These are phyloP conservation scores for Candida pseudoglaebosa DNA, from an alignment of 805 yeast genomes.

Conservation along the genomic window DNA sequence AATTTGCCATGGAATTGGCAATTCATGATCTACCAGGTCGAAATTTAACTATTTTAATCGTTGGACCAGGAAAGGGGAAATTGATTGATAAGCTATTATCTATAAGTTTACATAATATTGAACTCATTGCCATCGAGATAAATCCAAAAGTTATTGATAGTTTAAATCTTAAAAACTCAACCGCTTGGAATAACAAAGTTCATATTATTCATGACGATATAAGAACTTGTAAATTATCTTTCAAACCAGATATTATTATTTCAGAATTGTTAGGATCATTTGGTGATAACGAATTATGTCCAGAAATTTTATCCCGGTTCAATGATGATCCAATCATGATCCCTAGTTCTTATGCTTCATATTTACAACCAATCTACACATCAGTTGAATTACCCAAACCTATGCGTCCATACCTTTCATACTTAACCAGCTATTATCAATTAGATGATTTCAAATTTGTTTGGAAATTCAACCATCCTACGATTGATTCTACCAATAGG, in stretches of 20 bases:
- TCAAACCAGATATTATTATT: constrained; percentile 44
- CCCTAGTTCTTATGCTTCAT: constrained; percentile 50
- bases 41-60: constrained; percentile 43
- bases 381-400: constrained; percentile 28
- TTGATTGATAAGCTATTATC: constrained; percentile 45
- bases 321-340: constrained; percentile 39
- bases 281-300: constrained; percentile 88
- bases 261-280: constrained; percentile 87
- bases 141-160: constrained; percentile 56
- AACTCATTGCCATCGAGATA: constrained; percentile 61
- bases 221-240: constrained; percentile 36
- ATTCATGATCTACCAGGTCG: constrained; percentile 22
- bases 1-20: constrained; percentile 57
- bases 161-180: constrained; percentile 45
- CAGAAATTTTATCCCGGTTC: constrained; percentile 58
- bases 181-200: constrained; percentile 51
- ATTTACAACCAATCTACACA: constrained; percentile 62
- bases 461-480: constrained; percentile 64
- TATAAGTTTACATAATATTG: constrained; percentile 1
- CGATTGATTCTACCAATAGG: neutral
- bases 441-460: constrained; percentile 42
- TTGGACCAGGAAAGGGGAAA: constrained; percentile 91
- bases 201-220: constrained; percentile 56
- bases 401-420: constrained; percentile 21
- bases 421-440: constrained; percentile 13